phyloP scores from a whole-genome alignment of 345 rosid genomes.

The Eucalyptus cloeziana region DNA sequence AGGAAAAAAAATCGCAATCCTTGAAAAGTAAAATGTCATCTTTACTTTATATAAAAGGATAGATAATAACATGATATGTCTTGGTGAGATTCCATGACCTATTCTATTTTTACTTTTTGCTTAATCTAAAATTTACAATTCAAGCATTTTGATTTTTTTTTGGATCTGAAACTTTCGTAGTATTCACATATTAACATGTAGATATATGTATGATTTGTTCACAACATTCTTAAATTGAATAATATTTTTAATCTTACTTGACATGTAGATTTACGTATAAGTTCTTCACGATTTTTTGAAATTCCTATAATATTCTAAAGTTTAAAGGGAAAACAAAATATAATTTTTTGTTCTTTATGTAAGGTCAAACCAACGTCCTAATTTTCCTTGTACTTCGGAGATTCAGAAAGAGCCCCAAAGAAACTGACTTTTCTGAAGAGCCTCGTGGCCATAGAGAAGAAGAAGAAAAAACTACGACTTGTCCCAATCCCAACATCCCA shows the following conservation, averaged over 20 bases:
- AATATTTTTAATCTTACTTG: not conserved
- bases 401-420: not conserved
- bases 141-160: not conserved
- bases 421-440: not conserved
- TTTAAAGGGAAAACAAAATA: not conserved
- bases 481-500: not conserved
- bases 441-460: not conserved
- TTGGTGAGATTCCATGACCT: not conserved
- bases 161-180: not conserved
- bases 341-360: not conserved
- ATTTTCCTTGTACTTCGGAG: not conserved
- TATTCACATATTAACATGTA: not conserved
- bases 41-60: not conserved
- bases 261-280: not conserved
- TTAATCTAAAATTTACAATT: not conserved
- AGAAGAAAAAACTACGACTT: not conserved
- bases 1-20: not conserved
- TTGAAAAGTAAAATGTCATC: not conserved
- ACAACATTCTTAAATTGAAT: not conserved
- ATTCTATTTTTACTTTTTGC: not conserved
- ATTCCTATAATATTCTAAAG: not conserved
- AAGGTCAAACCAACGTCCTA: not conserved
- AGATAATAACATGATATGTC: not conserved
- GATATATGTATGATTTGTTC: not conserved
- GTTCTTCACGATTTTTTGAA: not conserved